phyloP scores from a whole-genome alignment of 305 asterid species.

The Petunia hybrid region DNA sequence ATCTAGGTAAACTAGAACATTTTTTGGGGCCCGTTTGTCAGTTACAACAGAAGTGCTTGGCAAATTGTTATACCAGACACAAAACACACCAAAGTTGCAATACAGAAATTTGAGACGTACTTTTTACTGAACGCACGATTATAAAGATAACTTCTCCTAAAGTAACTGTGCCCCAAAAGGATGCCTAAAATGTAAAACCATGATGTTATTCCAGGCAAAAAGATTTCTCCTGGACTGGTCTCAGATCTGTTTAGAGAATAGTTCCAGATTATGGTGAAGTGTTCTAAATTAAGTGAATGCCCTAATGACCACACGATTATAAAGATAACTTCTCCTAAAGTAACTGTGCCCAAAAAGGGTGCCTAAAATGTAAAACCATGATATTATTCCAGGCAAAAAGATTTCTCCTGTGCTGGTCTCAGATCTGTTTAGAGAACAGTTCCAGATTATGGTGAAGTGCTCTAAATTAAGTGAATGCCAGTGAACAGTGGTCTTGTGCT shows the following conservation, averaged over 20 bases:
- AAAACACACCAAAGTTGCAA: background rate
- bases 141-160: conserved; percentile 15
- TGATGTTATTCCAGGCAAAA: conserved; percentile 16
- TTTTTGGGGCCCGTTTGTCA: background rate
- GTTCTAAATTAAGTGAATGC: background rate
- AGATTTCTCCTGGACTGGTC: conserved; percentile 25
- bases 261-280: background rate
- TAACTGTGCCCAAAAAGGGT: background rate
- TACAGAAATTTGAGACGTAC: background rate
- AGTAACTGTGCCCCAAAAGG: background rate
- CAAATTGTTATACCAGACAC: background rate
- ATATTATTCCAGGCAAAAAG: conserved; percentile 15
- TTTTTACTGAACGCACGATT: conserved; percentile 13
- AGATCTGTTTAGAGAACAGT: background rate
- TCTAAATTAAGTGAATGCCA: conserved; percentile 2
- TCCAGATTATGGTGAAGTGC: background rate
- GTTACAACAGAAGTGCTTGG: background rate
- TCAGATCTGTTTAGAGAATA: background rate
- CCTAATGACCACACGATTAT: background rate
- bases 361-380: conserved; percentile 22
- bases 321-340: conserved; percentile 21
- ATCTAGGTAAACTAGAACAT: background rate
- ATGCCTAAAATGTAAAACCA: conserved; percentile 15
- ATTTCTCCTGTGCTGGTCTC: conserved; percentile 22
- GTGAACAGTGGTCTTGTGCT: background rate